phyloP scores from a whole-genome alignment of 176 grass and related monocot species.

The Tillandsia fasciculata region DNA sequence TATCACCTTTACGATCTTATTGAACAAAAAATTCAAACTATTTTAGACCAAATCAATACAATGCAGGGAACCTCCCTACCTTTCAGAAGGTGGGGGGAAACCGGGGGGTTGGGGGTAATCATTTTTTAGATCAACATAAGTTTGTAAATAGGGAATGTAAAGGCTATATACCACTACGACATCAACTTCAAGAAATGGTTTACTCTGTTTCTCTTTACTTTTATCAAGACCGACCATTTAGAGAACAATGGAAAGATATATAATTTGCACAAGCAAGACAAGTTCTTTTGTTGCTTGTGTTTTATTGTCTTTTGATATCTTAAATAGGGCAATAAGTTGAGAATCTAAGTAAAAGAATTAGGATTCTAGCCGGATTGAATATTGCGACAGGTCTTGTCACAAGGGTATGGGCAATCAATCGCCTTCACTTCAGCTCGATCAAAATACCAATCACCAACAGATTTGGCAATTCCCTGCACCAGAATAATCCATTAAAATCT shows the following conservation, averaged over 20 bases:
- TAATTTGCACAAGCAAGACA: background rate
- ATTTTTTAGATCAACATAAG: too few relatives aligned
- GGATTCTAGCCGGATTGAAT: slow-evolving; percentile 16
- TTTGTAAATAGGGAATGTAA: too few relatives aligned
- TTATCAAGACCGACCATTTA: too few relatives aligned
- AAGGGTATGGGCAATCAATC: slow-evolving; percentile 72
- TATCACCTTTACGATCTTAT: too few relatives aligned
- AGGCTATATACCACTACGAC: too few relatives aligned
- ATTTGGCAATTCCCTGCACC: slow-evolving; percentile 54
- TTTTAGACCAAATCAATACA: too few relatives aligned
- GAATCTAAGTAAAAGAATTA: background rate
- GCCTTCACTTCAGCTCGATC: slow-evolving; percentile 54
- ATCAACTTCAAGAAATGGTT: too few relatives aligned
- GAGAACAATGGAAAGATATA: background rate
- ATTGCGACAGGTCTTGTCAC: slow-evolving; percentile 62
- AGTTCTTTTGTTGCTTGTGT: background rate
- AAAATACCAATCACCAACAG: slow-evolving; percentile 87
- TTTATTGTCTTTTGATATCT: background rate
- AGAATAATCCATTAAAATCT: background rate
- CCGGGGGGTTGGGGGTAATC: too few relatives aligned
- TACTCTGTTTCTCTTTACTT: too few relatives aligned
- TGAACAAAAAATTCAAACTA: too few relatives aligned
- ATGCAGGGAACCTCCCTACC: too few relatives aligned
- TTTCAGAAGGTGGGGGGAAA: too few relatives aligned
- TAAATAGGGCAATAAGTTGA: background rate